phyloP scores from a whole-genome alignment of 1,284 basidiomycete species.

The Cutaneotrichosporon curvatum region DNA sequence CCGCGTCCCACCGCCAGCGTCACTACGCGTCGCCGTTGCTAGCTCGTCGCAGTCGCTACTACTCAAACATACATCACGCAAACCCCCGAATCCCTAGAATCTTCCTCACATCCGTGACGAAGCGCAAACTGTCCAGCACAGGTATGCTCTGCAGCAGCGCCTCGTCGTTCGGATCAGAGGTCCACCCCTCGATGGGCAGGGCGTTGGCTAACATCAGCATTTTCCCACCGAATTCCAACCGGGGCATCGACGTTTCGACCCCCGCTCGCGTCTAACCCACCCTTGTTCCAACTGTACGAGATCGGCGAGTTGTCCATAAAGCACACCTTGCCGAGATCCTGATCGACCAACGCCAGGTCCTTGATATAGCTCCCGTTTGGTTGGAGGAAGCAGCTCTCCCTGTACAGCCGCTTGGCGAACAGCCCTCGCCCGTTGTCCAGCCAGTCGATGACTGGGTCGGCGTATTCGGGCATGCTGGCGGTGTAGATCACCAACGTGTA shows the following conservation, averaged over 20 bases:
- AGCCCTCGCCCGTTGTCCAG: conserved; percentile 90
- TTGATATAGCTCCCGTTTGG: conserved; percentile 92
- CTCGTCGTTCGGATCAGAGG: conserved; percentile 92
- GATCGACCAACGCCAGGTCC: conserved; percentile 77
- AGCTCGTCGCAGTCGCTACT: too few relatives aligned
- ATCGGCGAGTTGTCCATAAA: conserved; percentile 95
- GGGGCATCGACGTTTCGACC: not conserved
- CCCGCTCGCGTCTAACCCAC: conserved; percentile 49
- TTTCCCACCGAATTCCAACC: too few relatives aligned
- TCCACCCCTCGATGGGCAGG: conserved; percentile 98
- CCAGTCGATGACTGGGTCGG: conserved; percentile 99
- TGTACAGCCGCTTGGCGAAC: conserved; percentile 78
- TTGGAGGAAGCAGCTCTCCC: conserved; percentile 87
- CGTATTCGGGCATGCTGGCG: conserved; percentile 97
- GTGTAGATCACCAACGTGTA: conserved; percentile 99
- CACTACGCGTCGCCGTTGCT: too few relatives aligned
- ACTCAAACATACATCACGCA: conserved; percentile 10
- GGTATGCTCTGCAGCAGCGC: conserved; percentile 91
- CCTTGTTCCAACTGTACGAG: conserved; percentile 86
- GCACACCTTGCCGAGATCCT: conserved; percentile 82
- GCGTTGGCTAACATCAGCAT: conserved; percentile 66
- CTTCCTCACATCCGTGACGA: conserved; percentile 88
- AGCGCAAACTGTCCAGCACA: conserved; percentile 88
- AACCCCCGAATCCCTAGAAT: conserved; percentile 68
- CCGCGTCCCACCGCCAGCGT: too few relatives aligned